Evolutionary conservation across 2,329 filamentous ascomycete species (phyloP).

Genomic region (Monilinia aucupariae): DNA sequence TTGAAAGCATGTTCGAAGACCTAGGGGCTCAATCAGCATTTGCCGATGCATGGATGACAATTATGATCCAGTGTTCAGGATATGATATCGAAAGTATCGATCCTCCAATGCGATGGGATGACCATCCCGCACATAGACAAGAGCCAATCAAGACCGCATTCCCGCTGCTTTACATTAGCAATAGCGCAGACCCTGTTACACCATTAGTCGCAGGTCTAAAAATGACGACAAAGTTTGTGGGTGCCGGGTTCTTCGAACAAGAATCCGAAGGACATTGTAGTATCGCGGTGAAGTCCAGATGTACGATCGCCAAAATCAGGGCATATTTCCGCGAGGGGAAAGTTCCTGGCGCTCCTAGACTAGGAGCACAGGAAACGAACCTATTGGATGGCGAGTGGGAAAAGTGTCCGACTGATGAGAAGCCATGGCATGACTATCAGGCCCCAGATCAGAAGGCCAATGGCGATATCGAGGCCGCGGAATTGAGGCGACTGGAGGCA

Average conservation of each 20-base stretch:
- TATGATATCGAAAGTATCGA: slow-evolving; percentile 27
- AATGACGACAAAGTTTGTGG: slow-evolving; percentile 31
- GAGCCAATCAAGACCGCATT: slow-evolving; percentile 36
- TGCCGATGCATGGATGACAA: slow-evolving; percentile 27
- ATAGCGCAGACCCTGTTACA: slow-evolving; percentile 39
- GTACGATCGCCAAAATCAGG: slow-evolving; percentile 28
- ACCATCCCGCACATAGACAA: slow-evolving; percentile 26
- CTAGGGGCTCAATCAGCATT: slow-evolving; percentile 25
- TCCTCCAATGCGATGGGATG: slow-evolving; percentile 32
- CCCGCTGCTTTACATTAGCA: slow-evolving; percentile 39
- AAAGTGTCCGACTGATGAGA: slow-evolving; percentile 29
- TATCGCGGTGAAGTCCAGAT: slow-evolving; percentile 26
- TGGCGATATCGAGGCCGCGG: neutral
- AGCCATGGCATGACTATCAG: slow-evolving; percentile 20
- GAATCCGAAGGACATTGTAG: slow-evolving; percentile 30
- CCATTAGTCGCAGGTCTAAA: slow-evolving; percentile 33
- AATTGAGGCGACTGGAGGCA: slow-evolving; percentile 2
- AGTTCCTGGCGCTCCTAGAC: slow-evolving; percentile 25
- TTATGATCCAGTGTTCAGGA: slow-evolving; percentile 29
- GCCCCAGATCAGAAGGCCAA: neutral
- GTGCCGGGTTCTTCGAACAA: slow-evolving; percentile 31
- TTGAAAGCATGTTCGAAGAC: slow-evolving; percentile 26
- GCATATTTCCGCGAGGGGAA: slow-evolving; percentile 29
- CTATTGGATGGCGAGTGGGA: slow-evolving; percentile 28
- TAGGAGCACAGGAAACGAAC: slow-evolving; percentile 17